Percentiles rank a stretch among this genome's conserved stretches.
phyloP scores from a whole-genome alignment of 306 rosid species.

The Corylus americana region DNA sequence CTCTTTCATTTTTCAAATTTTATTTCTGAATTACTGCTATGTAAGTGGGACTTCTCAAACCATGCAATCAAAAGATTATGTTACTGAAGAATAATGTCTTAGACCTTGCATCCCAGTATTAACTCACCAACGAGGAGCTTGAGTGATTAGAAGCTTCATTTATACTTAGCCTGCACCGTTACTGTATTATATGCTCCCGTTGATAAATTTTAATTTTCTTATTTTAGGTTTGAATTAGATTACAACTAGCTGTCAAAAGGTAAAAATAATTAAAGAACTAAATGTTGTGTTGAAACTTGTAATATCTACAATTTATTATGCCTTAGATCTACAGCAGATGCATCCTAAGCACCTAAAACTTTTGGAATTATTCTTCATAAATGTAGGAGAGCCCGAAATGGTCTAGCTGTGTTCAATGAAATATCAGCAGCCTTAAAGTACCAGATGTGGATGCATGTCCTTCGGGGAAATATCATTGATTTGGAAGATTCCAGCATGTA shows the following conservation, averaged over 20 bases:
- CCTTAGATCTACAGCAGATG: background rate
- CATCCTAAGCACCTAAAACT: background rate
- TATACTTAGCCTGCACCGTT: background rate
- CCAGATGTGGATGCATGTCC: background rate
- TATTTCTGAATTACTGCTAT: background rate
- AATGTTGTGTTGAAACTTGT: background rate
- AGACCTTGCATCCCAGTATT: background rate
- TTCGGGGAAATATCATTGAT: background rate
- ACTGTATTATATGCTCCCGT: background rate
- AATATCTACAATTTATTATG: background rate
- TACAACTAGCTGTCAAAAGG: background rate
- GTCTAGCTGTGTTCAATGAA: background rate
- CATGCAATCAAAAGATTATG: background rate
- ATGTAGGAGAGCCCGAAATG: background rate
- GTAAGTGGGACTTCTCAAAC: background rate
- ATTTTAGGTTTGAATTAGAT: background rate
- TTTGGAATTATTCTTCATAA: background rate
- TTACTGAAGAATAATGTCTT: background rate
- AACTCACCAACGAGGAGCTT: background rate
- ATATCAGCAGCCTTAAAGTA: background rate
- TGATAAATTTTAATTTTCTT: background rate
- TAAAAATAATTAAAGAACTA: background rate
- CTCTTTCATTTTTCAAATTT: slow-evolving; percentile 4
- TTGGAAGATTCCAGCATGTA: background rate
- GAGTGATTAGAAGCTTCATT: background rate